These are phyloP conservation scores for Tulasnella sp. DNA, from an alignment of 768 basidiomycete genomes.

Conservation along the genomic window DNA sequence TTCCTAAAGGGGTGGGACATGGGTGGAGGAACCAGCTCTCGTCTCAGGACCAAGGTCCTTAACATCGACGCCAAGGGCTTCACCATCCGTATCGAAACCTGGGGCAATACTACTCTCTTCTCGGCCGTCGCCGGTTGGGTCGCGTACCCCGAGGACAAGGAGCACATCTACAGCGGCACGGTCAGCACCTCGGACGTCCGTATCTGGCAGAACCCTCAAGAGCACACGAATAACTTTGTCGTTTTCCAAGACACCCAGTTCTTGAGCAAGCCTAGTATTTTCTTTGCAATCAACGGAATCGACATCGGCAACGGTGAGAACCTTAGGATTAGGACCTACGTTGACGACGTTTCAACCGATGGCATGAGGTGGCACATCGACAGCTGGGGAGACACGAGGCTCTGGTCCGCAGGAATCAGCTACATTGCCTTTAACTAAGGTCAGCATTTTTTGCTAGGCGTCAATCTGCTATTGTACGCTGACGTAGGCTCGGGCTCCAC, in stretches of 20 bases:
- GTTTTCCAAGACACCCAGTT: not conserved
- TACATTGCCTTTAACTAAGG: not conserved
- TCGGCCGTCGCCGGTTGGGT: constrained; percentile 12
- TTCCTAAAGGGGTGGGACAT: constrained; percentile 9
- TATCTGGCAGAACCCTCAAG: not conserved
- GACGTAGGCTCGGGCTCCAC: not conserved
- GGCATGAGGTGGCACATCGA: constrained; percentile 22
- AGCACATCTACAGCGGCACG: constrained; percentile 13
- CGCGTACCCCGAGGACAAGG: constrained; percentile 19
- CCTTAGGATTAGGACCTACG: not conserved
- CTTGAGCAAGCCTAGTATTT: constrained; percentile 11
- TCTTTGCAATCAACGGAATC: constrained; percentile 15
- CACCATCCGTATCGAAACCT: constrained; percentile 20
- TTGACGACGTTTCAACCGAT: not conserved
- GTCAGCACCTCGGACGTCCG: constrained; percentile 9
- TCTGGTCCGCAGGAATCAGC: not conserved
- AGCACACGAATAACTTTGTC: not conserved
- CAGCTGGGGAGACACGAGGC: constrained; percentile 7
- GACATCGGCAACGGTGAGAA: constrained; percentile 1
- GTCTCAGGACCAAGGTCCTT: not conserved
- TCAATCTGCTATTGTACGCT: not conserved
- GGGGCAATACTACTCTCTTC: constrained; percentile 14
- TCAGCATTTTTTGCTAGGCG: not conserved
- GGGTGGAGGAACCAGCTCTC: not conserved
- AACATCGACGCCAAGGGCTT: constrained; percentile 18